Base-by-base conservation (phyloP, 129 eudicot species). In the Ambrosia trifida region DNA sequence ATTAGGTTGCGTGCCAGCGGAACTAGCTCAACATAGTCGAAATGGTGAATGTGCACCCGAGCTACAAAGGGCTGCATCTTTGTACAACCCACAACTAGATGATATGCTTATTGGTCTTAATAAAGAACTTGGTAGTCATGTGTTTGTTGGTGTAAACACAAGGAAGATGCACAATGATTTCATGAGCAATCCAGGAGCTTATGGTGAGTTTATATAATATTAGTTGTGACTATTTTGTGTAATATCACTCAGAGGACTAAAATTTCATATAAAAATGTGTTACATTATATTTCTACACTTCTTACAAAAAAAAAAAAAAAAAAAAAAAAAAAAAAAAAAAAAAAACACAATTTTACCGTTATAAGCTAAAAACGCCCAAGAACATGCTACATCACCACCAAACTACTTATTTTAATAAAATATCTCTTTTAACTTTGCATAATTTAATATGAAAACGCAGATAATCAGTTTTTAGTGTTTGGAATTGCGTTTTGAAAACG, bases 1-100 rank as follows among this genome's bases (percentile, higher is more conserved):
- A 6, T 56, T 92, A 73, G 98, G 98, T 3, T 92, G 98, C 24
- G 98, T 86, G 5, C 98, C 98, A 2, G 87, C 98, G 1, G 98
- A 92, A 59, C 54, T 83, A 76, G 96, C 96, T 35, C 91, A 85
- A 59, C 78, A 81, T 58, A 86, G 98, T 79, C 32, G 83, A 58
- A 72, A 65, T 19, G 98, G 98, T 0, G 86, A 86, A 67, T 89
- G 98, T 40, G 79, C 91, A 28, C 73, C 57, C 10, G 95, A 87
- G 49, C 81, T 92, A 45, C 90, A 81, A 72, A 66, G 71, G 31
- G 98, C 98, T 5, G 83, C 96, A 3, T 32, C 68, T 36, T 14
- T 92, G 52, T 92, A 70, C 69, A 87, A 92, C 72, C 98, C 96
- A 7, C 96, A 92, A 63, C 77, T 92, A 19, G 67, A 72, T 36